phyloP scores from a whole-genome alignment of 805 yeast species.

The Blastobotrys terrestris region DNA sequence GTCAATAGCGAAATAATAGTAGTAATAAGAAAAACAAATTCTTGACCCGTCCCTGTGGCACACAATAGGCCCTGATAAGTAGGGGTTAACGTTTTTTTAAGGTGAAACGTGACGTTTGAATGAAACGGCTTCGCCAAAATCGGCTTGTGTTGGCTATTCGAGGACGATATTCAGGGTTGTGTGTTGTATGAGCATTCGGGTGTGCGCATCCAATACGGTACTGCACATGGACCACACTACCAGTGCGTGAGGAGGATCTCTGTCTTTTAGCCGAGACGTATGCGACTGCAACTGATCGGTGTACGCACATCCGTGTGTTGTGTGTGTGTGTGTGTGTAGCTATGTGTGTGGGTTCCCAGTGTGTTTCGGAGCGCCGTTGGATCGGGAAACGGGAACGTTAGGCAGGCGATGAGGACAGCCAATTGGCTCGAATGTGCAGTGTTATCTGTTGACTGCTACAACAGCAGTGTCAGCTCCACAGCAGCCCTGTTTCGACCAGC shows the following conservation, averaged over 20 bases:
- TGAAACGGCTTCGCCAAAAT: background rate
- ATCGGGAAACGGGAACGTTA: no score
- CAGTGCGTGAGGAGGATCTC: background rate
- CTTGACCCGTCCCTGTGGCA: background rate
- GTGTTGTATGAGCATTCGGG: background rate
- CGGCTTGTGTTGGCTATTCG: background rate
- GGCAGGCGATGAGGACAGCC: no score
- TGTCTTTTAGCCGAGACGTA: background rate
- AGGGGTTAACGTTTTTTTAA: no score
- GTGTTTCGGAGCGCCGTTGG: background rate
- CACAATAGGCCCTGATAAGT: background rate
- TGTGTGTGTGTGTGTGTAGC: no score
- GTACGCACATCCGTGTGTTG: background rate
- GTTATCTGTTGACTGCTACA: background rate
- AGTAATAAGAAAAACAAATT: no score
- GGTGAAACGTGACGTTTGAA: background rate
- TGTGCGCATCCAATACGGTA: background rate
- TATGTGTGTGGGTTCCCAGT: no score
- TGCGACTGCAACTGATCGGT: background rate
- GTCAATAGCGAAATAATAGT: no score
- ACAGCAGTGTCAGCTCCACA: background rate
- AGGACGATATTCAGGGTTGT: background rate
- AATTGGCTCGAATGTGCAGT: no score
- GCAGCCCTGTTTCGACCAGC: background rate
- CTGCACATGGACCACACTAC: background rate